These are phyloP conservation scores for Diplotaxis tenuifolia DNA, from an alignment of 345 rosid genomes.

Conservation along the genomic window DNA sequence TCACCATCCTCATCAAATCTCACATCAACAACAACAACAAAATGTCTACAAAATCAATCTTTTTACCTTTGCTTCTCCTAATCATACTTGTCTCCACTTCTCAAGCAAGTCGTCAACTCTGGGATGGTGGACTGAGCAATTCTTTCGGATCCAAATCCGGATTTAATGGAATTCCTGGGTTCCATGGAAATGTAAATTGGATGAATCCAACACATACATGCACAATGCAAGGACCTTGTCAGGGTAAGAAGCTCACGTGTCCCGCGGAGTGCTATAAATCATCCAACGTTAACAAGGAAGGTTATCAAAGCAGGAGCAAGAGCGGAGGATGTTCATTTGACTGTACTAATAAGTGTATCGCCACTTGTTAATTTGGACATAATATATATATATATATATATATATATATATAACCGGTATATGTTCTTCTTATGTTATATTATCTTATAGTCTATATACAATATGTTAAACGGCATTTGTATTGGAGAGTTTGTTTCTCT, in stretches of 20 bases:
- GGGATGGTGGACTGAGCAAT: neutral
- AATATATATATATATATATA: too few relatives aligned
- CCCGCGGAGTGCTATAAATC: conserved; percentile 29
- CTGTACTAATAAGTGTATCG: conserved; percentile 21
- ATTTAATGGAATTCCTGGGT: neutral
- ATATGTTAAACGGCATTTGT: neutral
- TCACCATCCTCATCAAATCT: neutral
- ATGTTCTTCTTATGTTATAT: neutral
- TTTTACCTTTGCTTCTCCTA: conserved; percentile 10
- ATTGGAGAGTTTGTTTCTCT: neutral
- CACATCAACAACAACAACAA: conserved; percentile 26
- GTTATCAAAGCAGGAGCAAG: conserved; percentile 17
- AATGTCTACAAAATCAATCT: conserved; percentile 9
- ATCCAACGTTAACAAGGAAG: conserved; percentile 13
- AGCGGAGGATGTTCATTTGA: conserved; percentile 32
- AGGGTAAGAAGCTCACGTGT: conserved; percentile 27
- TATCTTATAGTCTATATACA: neutral
- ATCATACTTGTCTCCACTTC: conserved; percentile 18
- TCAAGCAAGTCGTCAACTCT: conserved; percentile 29
- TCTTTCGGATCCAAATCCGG: neutral
- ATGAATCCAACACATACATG: conserved; percentile 17
- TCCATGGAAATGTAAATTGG: neutral
- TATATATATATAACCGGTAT: too few relatives aligned
- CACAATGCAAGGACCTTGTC: conserved; percentile 25
- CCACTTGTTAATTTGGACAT: conserved; percentile 5